phyloP scores from a whole-genome alignment of 2,329 filamentous ascomycete species.

The Cordyceps farinosa region DNA sequence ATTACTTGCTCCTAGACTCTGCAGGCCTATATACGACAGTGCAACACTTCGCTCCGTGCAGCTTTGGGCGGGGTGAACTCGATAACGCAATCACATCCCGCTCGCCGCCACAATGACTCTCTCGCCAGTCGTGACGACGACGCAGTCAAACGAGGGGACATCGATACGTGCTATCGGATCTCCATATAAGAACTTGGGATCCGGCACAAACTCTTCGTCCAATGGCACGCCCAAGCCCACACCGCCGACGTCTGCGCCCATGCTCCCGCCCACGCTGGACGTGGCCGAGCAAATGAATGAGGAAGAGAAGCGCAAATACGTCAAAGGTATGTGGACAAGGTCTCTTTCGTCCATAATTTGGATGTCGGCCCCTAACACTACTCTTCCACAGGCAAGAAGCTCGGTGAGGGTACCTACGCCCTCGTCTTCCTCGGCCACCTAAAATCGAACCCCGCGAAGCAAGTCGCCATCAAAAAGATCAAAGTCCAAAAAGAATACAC shows the following conservation, averaged over 20 bases:
- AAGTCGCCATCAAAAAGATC: constrained; percentile 92
- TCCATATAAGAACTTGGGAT: constrained; percentile 40
- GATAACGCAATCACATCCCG: constrained; percentile 9
- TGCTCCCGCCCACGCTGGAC: constrained; percentile 45
- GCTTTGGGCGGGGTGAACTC: not conserved
- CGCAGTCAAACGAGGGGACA: constrained; percentile 32
- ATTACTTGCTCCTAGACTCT: not conserved
- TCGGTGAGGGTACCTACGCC: constrained; percentile 96
- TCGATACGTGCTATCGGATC: constrained; percentile 36
- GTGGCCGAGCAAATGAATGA: constrained; percentile 80
- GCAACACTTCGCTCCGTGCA: no score
- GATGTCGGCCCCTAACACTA: not conserved
- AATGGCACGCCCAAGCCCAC: constrained; percentile 43
- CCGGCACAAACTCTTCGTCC: constrained; percentile 36
- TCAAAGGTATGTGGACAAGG: constrained; percentile 60
- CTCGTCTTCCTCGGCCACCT: constrained; percentile 89
- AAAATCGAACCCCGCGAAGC: constrained; percentile 63
- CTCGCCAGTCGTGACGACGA: constrained; percentile 44
- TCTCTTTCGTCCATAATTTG: not conserved
- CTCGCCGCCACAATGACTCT: constrained; percentile 37
- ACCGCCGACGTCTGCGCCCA: constrained; percentile 28
- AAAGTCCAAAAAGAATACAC: constrained; percentile 81
- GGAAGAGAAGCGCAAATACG: constrained; percentile 80
- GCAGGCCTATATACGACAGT: no score
- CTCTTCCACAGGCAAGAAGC: constrained; percentile 66